A percentile compares a stretch with the other conserved stretches of the same genome.
phyloP scores from a whole-genome alignment of 2,329 filamentous ascomycete genomes.

The Metarhizium guizhouense region DNA sequence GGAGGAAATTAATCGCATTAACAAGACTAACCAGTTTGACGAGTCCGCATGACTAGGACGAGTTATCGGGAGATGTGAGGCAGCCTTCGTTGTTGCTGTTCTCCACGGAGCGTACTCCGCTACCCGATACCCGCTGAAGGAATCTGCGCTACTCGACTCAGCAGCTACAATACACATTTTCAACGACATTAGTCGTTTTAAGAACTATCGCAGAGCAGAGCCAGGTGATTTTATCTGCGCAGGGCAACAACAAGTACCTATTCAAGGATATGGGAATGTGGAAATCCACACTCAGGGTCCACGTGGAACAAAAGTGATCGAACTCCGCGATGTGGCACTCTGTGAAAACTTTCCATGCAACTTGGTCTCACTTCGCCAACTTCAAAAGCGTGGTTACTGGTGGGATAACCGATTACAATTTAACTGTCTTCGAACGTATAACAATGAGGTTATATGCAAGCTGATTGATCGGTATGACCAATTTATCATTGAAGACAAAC shows the following conservation, averaged over 20 bases:
- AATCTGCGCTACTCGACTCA: background rate
- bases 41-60: no score
- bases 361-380: background rate
- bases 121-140: no score
- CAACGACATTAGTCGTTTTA: background rate
- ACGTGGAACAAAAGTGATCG: no score
- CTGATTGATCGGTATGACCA: no score
- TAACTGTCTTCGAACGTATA: background rate
- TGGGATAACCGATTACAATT: background rate
- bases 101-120: no score
- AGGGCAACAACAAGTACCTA: background rate
- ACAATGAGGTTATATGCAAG: background rate
- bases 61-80: no score
- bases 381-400: background rate
- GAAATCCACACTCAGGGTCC: background rate
- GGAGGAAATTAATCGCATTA: no score
- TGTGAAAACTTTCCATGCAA: background rate
- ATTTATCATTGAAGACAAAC: no score
- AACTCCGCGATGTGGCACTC: background rate
- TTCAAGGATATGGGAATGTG: background rate
- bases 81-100: no score
- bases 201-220: background rate
- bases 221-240: background rate
- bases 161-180: background rate
- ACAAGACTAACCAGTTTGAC: no score